Evolutionary conservation across 768 basidiomycete species (phyloP), one percentile per base, ranked within the genome.

Genomic region (Boletus sp.): DNA sequence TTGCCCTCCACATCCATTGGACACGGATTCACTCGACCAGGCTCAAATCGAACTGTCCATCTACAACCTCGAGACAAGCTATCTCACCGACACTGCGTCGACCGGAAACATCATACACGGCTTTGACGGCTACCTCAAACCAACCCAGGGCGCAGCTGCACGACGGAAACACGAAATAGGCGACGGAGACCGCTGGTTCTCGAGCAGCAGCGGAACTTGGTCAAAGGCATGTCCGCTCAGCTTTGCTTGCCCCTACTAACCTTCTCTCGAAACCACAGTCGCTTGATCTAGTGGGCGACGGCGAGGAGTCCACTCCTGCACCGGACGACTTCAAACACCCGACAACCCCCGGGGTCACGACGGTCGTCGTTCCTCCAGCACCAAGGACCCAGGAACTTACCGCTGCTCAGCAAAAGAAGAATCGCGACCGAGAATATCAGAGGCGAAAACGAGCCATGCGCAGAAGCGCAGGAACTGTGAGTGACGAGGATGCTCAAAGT

Each of bases 61-160:
- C 60, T 88, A 88, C 72, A 84, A 82, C 56, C 76, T 89, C 27
- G 91, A 93, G 68, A 82, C 81, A 9, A 72, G 78, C 4, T 93
- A 93, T 69, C 75, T 93, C 34, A 81, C 83, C 7, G 91, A 93
- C 49, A 92, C 91, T 1, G 82, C 85, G 1, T 85, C 83, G 61
- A 89, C 90, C 17, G 91, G 91, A 30, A 93, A 93, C 61, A 92
- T 93, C 50, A 87, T 93, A 35, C 87, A 87, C 62, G 91, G 91
- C 5, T 93, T 93, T 59, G 91, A 93, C 51, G 84, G 85, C 39
- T 93, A 92, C 66, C 80, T 93, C 54, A 93, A 93, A 71, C 87
- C 85, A 54, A 80, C 79, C 1, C 76, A 79, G 9, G 83, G 79
- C 7, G 69, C 70, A 19, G 69, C 70, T 4, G 70, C 69, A 9